These are phyloP conservation scores for Cutaneotrichosporon sp. DNA, from an alignment of 1,284 basidiomycete species.

Conservation along the genomic window DNA sequence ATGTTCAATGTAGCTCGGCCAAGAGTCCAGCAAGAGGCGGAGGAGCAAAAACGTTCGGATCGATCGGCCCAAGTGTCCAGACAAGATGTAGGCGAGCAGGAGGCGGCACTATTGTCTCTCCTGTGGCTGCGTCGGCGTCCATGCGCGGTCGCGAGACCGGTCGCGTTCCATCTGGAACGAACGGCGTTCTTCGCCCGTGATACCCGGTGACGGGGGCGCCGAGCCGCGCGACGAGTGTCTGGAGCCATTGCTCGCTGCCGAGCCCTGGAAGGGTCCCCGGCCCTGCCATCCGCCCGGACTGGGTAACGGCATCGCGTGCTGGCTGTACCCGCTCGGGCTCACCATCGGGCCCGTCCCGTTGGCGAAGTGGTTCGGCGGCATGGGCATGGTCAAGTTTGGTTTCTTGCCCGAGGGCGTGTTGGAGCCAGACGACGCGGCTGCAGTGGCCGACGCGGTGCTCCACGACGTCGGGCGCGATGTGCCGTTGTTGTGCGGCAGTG, in stretches of 20 bases:
- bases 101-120: no score
- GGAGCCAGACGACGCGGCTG: background rate
- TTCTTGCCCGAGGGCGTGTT: background rate
- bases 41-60: no score
- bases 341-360: conserved; percentile 5
- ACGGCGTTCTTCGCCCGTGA: conserved; percentile 22
- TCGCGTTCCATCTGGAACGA: conserved; percentile 38
- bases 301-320: conserved; percentile 3
- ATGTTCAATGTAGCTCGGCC: no score
- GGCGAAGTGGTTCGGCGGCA: conserved; percentile 12
- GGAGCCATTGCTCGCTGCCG: conserved; percentile 36
- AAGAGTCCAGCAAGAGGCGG: no score
- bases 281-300: conserved; percentile 23
- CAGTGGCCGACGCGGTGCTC: background rate
- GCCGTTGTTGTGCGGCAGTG: background rate
- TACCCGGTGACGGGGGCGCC: conserved; percentile 37
- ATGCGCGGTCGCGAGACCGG: conserved; percentile 31
- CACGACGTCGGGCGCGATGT: conserved; percentile 5
- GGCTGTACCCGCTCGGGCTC: background rate
- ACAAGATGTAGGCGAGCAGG: no score
- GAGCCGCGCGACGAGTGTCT: conserved; percentile 46
- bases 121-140: conserved; percentile 27
- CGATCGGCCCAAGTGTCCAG: no score
- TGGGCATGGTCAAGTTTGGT: conserved; percentile 4
- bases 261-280: conserved; percentile 37